A percentile compares a stretch with the other conserved stretches of the same genome.
phyloP scores from a whole-genome alignment of 2,329 filamentous ascomycete genomes.

The Cryphonectria parasitica region DNA sequence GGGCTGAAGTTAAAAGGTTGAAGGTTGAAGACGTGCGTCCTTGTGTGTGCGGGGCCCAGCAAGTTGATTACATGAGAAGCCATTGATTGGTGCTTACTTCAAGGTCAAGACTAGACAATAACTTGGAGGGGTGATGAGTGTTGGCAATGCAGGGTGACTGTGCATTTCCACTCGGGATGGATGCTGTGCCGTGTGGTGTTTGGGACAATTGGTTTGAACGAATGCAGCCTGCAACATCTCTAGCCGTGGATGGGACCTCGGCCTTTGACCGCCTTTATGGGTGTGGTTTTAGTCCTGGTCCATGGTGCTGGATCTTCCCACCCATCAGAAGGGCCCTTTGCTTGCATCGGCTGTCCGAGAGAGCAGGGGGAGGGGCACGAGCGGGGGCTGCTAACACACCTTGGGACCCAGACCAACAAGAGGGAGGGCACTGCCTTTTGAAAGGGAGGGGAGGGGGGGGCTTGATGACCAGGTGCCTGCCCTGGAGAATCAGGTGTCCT shows the following conservation, averaged over 20 bases:
- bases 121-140: not conserved
- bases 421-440: not conserved
- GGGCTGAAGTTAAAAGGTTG: not conserved
- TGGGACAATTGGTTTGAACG: not conserved
- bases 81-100: not conserved
- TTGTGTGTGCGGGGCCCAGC: not conserved
- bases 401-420: not conserved
- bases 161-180: not conserved
- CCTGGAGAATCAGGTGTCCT: not conserved
- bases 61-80: not conserved
- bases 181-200: not conserved
- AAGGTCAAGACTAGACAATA: not conserved
- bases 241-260: not conserved
- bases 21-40: too few species aligned
- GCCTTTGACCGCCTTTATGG: slow-evolving; percentile 21
- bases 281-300: not conserved
- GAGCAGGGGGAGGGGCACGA: not conserved
- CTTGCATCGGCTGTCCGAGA: not conserved
- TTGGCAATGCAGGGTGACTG: not conserved
- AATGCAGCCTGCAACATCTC: not conserved
- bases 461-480: not conserved
- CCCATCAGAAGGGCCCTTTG: slow-evolving; percentile 6
- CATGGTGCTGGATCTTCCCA: slow-evolving; percentile 11
- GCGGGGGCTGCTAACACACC: slow-evolving; percentile 3
- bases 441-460: too few species aligned